Evolutionary conservation across 805 yeast genomes (phyloP), one percentile per base, ranked within the genome.

Genomic region (Spathaspora sp.): DNA sequence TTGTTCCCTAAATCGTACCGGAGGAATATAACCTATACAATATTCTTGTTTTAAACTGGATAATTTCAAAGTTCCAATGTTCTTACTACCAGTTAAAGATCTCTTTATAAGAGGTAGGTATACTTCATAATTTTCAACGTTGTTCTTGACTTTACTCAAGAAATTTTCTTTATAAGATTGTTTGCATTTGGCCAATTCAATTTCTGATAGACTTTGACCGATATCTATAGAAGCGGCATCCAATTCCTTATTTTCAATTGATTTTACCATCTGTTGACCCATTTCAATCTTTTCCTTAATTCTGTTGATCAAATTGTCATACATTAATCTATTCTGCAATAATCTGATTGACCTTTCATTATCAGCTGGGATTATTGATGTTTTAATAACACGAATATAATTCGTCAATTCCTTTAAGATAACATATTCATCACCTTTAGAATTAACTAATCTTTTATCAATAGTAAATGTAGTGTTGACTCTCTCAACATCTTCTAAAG

Each of bases 341-440:
- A 45, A 47, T 29, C 54, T 57, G 52, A 57, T 54, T 26, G 32
- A 18, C 38, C 43, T 49, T 42, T 67, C 68, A 17, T 51, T 39
- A 26, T 53, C 56, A 5, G 58, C 57, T 2, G 48, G 45, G 3
- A 43, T 11, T 11, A 38, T 31, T 5, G 57, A 43, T 46, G 63
- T 62, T 53, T 61, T 67, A 8, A 71, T 51, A 10, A 72, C 60
- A 40, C 76, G 60, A 2, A 71, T 52, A 42, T 53, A 56, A 5
- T 58, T 57, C 5, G 55, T 54, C 16, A 52, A 40, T 48, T 72
- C 73, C 54, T 70, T 71, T 46, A 72, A 60, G 31, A 73, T 71
- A 26, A 72, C 64, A 53, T 64, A 72, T 57, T 73, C 78, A 51
- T 73, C 76, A 55, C 76, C 76, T 26, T 50, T 52, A 20, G 67